Conservation (phyloP, 164 flowering plant species). For the Stephania japonica region DNA sequence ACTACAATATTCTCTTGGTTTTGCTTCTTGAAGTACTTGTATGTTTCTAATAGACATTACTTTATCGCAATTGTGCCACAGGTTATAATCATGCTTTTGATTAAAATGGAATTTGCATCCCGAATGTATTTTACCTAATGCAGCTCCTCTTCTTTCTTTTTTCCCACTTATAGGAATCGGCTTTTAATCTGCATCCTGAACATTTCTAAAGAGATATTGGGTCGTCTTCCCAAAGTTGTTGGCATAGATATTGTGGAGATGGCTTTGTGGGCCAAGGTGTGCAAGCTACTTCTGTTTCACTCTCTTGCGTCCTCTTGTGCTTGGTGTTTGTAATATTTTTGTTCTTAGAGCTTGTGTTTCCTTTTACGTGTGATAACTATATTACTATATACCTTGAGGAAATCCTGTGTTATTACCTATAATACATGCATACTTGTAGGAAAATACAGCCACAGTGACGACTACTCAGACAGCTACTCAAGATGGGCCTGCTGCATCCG, state of each 20-base stretch:
- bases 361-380: neutral
- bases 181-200: conserved; percentile 74
- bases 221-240: conserved; percentile 89
- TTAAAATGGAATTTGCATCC: neutral
- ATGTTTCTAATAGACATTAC: neutral
- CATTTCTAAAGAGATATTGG: conserved; percentile 75
- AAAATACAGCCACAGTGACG: conserved; percentile 56
- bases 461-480: conserved; percentile 37
- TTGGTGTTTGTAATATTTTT: neutral
- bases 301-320: neutral
- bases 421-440: conserved; percentile 36
- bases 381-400: neutral
- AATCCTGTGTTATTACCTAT: neutral
- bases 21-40: neutral
- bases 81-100: neutral
- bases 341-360: neutral
- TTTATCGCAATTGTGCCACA: neutral
- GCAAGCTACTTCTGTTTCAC: neutral
- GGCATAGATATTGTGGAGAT: conserved; percentile 99
- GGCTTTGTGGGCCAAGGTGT: conserved; percentile 99
- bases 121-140: neutral
- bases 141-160: neutral
- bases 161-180: conserved; percentile 61
- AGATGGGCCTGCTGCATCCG: conserved; percentile 53
- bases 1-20: neutral